Conservation (phyloP, 176 grass and related monocot genomes). For the Rhipidocladum racemiflorum region DNA sequence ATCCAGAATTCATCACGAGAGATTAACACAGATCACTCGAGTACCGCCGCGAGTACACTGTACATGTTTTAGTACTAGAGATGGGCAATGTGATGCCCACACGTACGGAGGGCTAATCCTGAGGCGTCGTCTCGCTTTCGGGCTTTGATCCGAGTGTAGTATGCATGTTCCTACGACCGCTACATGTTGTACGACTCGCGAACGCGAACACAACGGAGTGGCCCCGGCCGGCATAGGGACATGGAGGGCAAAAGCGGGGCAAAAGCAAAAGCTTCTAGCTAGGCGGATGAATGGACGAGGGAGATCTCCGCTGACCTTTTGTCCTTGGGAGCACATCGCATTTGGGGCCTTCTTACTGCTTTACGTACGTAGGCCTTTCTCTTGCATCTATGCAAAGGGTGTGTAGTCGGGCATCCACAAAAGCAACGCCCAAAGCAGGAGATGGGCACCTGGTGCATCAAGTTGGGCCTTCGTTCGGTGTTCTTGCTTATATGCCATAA, state of each 20-base stretch:
- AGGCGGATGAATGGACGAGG: slow-evolving; percentile 18
- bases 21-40: too few species aligned
- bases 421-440: slow-evolving; percentile 2
- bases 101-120: not conserved
- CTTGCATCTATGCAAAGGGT: slow-evolving; percentile 59
- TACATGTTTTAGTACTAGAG: too few species aligned
- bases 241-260: not conserved
- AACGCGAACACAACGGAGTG: not conserved
- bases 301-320: slow-evolving; percentile 34
- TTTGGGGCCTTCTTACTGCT: slow-evolving; percentile 6
- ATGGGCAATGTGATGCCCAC: not conserved
- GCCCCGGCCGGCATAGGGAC: not conserved
- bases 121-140: not conserved
- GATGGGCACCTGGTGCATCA: not conserved
- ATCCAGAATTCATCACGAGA: too few species aligned
- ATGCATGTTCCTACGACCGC: not conserved
- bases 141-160: not conserved
- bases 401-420: slow-evolving; percentile 5
- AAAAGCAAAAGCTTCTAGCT: slow-evolving; percentile 43
- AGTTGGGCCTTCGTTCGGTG: not conserved
- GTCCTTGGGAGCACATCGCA: slow-evolving; percentile 15
- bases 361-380: slow-evolving; percentile 53
- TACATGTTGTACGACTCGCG: not conserved
- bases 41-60: not conserved
- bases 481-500: not conserved